Evolutionary conservation across 2,329 filamentous ascomycete genomes (phyloP).

Genomic region (Neopestalotiopsis sp.): DNA sequence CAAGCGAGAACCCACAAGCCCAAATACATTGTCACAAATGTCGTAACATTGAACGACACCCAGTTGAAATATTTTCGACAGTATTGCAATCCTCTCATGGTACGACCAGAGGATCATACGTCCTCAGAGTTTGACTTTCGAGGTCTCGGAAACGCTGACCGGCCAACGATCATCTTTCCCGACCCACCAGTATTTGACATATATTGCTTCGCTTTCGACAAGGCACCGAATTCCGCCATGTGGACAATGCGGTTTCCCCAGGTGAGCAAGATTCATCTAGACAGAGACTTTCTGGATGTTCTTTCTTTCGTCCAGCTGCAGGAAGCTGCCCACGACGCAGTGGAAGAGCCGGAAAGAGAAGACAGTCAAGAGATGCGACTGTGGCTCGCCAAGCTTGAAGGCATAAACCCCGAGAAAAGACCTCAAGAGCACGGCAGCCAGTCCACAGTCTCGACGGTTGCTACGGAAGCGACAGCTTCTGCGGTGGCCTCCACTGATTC

Average conservation of each 20-base stretch:
- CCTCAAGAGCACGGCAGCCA: conserved; percentile 34
- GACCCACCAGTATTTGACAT: conserved; percentile 80
- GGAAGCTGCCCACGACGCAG: conserved; percentile 64
- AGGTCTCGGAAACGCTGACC: conserved; percentile 46
- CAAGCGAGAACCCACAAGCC: conserved; percentile 57
- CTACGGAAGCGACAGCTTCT: neutral
- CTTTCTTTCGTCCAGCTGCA: conserved; percentile 75
- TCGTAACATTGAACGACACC: conserved; percentile 60
- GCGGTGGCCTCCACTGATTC: neutral
- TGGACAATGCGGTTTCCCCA: conserved; percentile 79
- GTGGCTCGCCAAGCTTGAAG: conserved; percentile 68
- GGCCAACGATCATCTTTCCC: conserved; percentile 64
- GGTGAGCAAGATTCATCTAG: conserved; percentile 78
- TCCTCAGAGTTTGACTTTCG: conserved; percentile 54
- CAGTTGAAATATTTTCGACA: conserved; percentile 57
- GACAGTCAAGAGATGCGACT: conserved; percentile 65
- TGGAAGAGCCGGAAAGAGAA: conserved; percentile 52
- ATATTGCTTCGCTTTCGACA: conserved; percentile 80
- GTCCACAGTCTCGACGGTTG: neutral
- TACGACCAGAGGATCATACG: conserved; percentile 43
- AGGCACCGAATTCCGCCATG: conserved; percentile 70
- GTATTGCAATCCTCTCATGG: conserved; percentile 50
- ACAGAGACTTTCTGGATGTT: conserved; percentile 73
- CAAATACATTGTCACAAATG: conserved; percentile 70
- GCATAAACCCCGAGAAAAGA: conserved; percentile 52